A percentile compares a stretch with the other conserved stretches of the same genome.
Conservation (phyloP, 768 basidiomycete species). For the Favolaschia claudopus region DNA sequence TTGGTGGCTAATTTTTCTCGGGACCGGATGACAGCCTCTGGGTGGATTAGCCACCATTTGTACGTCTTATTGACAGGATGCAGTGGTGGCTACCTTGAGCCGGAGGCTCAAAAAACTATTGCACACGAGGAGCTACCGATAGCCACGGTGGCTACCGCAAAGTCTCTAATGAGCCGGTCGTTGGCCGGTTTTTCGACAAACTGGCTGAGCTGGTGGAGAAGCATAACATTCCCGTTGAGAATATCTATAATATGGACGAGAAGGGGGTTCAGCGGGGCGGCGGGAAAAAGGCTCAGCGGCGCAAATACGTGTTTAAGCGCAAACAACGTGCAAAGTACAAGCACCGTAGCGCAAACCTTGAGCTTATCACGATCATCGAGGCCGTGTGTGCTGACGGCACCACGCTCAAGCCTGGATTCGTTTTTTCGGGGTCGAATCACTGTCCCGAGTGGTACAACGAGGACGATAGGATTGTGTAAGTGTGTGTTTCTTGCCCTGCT, state of each 20-base stretch:
- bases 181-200: neutral
- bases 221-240: neutral
- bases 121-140: too few species aligned
- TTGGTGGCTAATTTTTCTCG: too few species aligned
- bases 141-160: too few species aligned
- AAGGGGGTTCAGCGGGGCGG: neutral
- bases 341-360: constrained; percentile 32
- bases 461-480: constrained; percentile 26
- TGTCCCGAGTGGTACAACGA: constrained; percentile 33
- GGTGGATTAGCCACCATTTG: too few species aligned
- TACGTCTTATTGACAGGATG: too few species aligned
- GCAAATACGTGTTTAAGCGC: neutral
- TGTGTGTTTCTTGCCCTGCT: too few species aligned
- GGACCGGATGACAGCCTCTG: too few species aligned
- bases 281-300: neutral
- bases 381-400: constrained; percentile 39
- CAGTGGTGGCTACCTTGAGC: too few species aligned
- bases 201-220: neutral
- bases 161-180: too few species aligned
- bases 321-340: too few species aligned
- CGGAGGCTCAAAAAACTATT: too few species aligned
- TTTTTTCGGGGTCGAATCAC: constrained; percentile 29
- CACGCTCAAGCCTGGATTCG: constrained; percentile 31
- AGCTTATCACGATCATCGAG: constrained; percentile 44
- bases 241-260: constrained; percentile 3